These are phyloP conservation scores for Colletotrichum lupini DNA, from an alignment of 2,329 filamentous ascomycete genomes.

Conservation along the genomic window DNA sequence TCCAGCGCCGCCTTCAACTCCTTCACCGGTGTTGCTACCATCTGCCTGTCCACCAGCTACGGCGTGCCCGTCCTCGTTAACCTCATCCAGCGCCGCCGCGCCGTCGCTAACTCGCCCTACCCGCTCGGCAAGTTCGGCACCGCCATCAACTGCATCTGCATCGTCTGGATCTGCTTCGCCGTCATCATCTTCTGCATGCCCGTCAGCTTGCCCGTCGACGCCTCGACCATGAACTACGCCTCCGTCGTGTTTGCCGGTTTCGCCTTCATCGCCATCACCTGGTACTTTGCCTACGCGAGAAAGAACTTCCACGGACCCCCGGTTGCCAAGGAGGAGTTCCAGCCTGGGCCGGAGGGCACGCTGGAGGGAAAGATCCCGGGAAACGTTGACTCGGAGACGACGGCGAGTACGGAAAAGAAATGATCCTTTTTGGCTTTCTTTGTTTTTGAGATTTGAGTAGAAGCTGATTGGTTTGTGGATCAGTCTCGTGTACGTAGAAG, in stretches of 20 bases:
- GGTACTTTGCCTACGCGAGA: slow-evolving; percentile 72
- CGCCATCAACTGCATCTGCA: slow-evolving; percentile 73
- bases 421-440: not conserved
- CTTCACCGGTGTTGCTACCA: slow-evolving; percentile 83
- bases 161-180: slow-evolving; percentile 78
- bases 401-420: slow-evolving; percentile 31
- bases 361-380: slow-evolving; percentile 30
- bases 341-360: slow-evolving; percentile 29
- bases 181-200: slow-evolving; percentile 84
- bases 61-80: slow-evolving; percentile 80
- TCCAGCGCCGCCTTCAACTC: slow-evolving; percentile 81
- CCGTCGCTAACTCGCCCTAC: slow-evolving; percentile 73
- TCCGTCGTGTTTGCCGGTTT: slow-evolving; percentile 74
- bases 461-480: not conserved
- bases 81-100: slow-evolving; percentile 72
- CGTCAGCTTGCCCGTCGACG: slow-evolving; percentile 66
- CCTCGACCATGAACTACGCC: slow-evolving; percentile 73
- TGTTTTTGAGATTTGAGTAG: not conserved
- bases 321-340: slow-evolving; percentile 42
- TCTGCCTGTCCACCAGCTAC: slow-evolving; percentile 81
- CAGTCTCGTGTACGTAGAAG: not conserved
- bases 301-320: slow-evolving; percentile 73
- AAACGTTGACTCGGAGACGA: slow-evolving; percentile 20
- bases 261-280: slow-evolving; percentile 66
- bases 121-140: slow-evolving; percentile 77